Conservation (phyloP, 148 eudicot species). For the Rhododendron simsii region DNA sequence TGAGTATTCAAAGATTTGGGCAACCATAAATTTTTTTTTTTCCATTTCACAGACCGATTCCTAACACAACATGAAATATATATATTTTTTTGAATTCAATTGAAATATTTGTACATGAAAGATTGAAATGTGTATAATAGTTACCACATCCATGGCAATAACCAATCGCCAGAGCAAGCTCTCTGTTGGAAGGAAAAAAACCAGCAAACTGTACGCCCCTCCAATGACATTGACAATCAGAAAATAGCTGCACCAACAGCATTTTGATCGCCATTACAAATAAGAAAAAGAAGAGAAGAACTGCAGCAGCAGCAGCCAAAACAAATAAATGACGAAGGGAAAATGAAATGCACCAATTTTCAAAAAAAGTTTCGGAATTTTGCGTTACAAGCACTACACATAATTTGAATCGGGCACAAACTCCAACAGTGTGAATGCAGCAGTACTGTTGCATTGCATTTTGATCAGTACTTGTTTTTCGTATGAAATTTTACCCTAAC, state of each 20-base stretch:
- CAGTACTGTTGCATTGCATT: background rate
- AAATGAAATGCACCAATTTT: background rate
- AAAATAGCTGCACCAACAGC: slow-evolving; percentile 8
- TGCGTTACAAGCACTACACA: background rate
- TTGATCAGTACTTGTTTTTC: background rate
- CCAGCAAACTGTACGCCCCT: slow-evolving; percentile 13
- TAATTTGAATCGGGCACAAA: background rate
- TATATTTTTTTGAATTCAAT: too few relatives aligned
- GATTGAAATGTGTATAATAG: background rate
- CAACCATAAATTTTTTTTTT: background rate
- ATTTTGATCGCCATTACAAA: background rate
- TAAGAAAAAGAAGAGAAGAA: background rate
- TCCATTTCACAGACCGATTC: background rate
- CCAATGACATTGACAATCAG: slow-evolving; percentile 14
- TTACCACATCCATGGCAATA: slow-evolving; percentile 16
- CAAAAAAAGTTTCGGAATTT: background rate
- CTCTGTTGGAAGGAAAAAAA: slow-evolving; percentile 7
- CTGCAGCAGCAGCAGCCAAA: background rate
- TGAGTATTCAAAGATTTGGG: background rate
- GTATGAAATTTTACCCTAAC: background rate
- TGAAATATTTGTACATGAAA: background rate
- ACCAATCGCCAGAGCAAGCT: slow-evolving; percentile 1
- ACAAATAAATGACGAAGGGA: background rate
- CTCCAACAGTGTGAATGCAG: background rate
- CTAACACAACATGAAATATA: background rate